Evolutionary conservation across 306 rosid species (phyloP).

Genomic region (Bauhinia variegata): DNA sequence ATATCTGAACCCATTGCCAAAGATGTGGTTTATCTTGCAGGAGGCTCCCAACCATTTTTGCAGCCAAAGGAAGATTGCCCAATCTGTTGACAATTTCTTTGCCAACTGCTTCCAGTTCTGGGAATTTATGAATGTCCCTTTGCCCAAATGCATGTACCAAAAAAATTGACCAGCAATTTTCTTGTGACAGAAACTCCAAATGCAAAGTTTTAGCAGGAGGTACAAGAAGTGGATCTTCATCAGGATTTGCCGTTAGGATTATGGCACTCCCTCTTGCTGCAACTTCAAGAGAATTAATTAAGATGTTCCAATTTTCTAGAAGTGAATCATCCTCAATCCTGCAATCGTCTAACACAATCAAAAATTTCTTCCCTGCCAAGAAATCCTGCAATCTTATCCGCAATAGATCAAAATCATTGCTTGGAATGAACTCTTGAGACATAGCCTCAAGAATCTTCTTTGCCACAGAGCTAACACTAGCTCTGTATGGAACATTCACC

Average conservation of each 20-base stretch:
- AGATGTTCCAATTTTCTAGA: slow-evolving; percentile 32
- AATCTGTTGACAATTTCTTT: slow-evolving; percentile 40
- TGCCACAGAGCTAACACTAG: slow-evolving; percentile 34
- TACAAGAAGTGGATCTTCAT: slow-evolving; percentile 3
- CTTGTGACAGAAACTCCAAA: slow-evolving; percentile 31
- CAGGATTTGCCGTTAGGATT: slow-evolving; percentile 14
- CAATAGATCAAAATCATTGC: slow-evolving; percentile 44
- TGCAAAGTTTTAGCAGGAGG: slow-evolving; percentile 20
- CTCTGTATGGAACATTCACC: slow-evolving; percentile 40
- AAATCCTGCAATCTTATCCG: slow-evolving; percentile 36
- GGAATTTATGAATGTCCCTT: slow-evolving; percentile 16
- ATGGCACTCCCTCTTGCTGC: slow-evolving; percentile 35
- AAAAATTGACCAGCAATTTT: slow-evolving; percentile 53
- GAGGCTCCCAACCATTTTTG: slow-evolving; percentile 38
- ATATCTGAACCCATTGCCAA: slow-evolving; percentile 46
- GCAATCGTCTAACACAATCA: slow-evolving; percentile 58
- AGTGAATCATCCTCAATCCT: slow-evolving; percentile 33
- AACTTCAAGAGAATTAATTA: slow-evolving; percentile 22
- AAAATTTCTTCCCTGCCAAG: slow-evolving; percentile 43
- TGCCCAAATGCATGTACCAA: slow-evolving; percentile 49
- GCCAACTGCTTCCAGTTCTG: slow-evolving; percentile 46
- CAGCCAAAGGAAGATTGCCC: slow-evolving; percentile 47
- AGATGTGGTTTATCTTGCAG: slow-evolving; percentile 42
- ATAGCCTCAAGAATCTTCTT: slow-evolving; percentile 50
- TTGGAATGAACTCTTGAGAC: slow-evolving; percentile 11